Evolutionary conservation across 139 green algal genomes (phyloP).

Genomic region (Tetradesmus lagerheimii): DNA sequence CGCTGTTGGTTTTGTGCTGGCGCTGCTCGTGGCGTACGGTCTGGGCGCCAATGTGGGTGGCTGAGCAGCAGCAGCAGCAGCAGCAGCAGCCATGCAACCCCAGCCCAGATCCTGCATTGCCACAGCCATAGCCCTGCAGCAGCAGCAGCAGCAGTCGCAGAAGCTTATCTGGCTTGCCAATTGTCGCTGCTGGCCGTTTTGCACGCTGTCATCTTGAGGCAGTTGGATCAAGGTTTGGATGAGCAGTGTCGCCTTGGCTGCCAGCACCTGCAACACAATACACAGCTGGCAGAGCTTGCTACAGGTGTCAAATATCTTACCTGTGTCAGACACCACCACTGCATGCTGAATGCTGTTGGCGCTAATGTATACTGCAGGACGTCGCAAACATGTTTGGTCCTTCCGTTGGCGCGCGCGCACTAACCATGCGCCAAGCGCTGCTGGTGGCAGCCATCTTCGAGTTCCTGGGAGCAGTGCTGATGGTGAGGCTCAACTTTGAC

Average conservation of each 20-base stretch:
- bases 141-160: not conserved
- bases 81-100: not conserved
- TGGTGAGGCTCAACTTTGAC: slow-evolving; percentile 12
- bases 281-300: no score
- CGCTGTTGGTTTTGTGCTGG: slow-evolving; percentile 27
- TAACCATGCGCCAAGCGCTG: slow-evolving; percentile 57
- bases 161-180: no score
- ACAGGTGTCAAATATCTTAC: no score
- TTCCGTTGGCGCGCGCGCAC: slow-evolving; percentile 54
- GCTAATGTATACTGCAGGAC: slow-evolving; percentile 46
- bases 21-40: slow-evolving; percentile 51
- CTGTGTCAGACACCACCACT: no score
- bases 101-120: not conserved
- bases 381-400: slow-evolving; percentile 62
- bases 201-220: no score
- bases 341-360: no score
- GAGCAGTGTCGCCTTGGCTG: no score
- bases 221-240: no score
- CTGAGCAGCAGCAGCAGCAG: not conserved
- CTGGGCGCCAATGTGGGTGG: slow-evolving; percentile 44
- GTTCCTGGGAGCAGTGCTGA: slow-evolving; percentile 53
- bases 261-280: no score
- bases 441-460: slow-evolving; percentile 62
- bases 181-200: no score
- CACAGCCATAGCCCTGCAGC: not conserved